Evolutionary conservation across 257 asterid genomes (phyloP).

Genomic region (Solanum ossicruentum): DNA sequence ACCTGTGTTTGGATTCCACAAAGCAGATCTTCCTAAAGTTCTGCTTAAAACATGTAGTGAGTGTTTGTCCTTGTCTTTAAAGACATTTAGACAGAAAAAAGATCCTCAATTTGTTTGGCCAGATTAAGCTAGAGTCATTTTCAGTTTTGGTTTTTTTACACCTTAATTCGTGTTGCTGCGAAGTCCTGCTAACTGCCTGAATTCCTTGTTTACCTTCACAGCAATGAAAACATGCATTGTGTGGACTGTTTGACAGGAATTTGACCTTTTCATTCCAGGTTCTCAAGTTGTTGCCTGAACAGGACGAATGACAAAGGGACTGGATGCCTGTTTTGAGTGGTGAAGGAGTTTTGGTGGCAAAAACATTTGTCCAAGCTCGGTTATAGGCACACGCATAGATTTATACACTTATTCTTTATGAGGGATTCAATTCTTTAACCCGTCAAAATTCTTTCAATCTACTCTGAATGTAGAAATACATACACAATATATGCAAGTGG

Average conservation of each 20-base stretch:
- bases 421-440: constrained; percentile 1
- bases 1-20: neutral
- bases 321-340: constrained; percentile 37
- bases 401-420: constrained; percentile 8
- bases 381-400: constrained; percentile 15
- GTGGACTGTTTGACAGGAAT: neutral
- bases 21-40: neutral
- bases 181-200: neutral
- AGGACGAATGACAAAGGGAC: constrained; percentile 27
- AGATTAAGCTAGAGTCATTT: neutral
- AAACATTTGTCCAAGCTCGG: constrained; percentile 10
- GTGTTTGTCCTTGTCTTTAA: neutral
- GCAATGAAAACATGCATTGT: neutral
- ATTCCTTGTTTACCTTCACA: neutral
- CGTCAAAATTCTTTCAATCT: constrained; percentile 7
- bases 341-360: constrained; percentile 34
- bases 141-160: neutral
- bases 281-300: constrained; percentile 6
- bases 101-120: neutral
- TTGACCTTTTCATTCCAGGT: constrained; percentile 23
- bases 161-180: neutral
- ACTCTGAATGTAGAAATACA: constrained; percentile 16
- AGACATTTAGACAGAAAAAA: neutral
- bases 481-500: neutral
- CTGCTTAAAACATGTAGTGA: neutral